Evolutionary conservation across 805 yeast species (phyloP).

Genomic region (Millerozyma acaciae): DNA sequence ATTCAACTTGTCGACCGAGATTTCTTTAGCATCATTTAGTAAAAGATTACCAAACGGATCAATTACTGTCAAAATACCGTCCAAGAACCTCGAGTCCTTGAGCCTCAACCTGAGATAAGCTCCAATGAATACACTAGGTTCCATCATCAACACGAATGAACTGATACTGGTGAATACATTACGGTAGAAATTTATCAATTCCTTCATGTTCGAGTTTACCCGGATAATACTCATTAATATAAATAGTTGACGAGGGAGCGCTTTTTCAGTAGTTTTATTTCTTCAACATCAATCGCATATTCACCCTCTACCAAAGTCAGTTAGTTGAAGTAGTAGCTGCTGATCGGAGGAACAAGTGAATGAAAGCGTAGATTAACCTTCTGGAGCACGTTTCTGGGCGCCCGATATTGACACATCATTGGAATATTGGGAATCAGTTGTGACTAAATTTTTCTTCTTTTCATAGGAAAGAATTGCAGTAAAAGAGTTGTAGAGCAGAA

Average conservation of each 20-base stretch:
- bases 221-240: no score
- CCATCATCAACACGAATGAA: conserved; percentile 1
- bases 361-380: conserved; percentile 36
- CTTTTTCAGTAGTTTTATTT: conserved; percentile 5
- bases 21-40: conserved; percentile 32
- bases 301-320: conserved; percentile 25
- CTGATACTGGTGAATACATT: neutral
- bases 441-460: conserved; percentile 29
- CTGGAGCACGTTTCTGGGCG: conserved; percentile 47
- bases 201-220: no score
- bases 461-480: neutral
- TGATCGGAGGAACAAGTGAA: conserved; percentile 28
- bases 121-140: conserved; percentile 29
- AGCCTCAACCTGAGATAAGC: conserved; percentile 22
- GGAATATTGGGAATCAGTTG: conserved; percentile 46
- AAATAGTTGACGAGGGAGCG: neutral
- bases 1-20: conserved; percentile 24
- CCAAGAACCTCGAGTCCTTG: conserved; percentile 29
- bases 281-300: conserved; percentile 37
- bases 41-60: conserved; percentile 43
- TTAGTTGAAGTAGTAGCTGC: conserved; percentile 8
- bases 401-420: conserved; percentile 38
- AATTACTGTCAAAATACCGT: conserved; percentile 36
- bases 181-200: no score
- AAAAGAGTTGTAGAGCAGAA: neutral